Percentiles rank a stretch among this genome's conserved stretches.
Evolutionary conservation across 2,329 filamentous ascomycete species (phyloP).

Genomic region (Fusarium sp.): DNA sequence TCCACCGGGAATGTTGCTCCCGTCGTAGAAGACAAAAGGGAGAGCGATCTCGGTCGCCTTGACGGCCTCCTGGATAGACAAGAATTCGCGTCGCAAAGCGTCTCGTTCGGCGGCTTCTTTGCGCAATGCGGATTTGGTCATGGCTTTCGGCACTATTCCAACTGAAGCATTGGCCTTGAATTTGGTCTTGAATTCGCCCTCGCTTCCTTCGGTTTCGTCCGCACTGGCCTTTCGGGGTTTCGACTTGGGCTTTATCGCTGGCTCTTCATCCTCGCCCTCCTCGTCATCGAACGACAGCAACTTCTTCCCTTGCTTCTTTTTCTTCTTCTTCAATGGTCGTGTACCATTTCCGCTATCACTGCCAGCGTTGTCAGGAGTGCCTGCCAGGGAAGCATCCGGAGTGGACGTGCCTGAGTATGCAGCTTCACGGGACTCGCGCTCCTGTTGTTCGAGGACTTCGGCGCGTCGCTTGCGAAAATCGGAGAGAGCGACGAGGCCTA

Average conservation of each 20-base stretch:
- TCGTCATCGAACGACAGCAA: conserved; percentile 75
- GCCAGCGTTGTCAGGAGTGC: conserved; percentile 58
- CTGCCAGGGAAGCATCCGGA: conserved; percentile 61
- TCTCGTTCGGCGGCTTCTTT: conserved; percentile 84
- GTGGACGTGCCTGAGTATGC: conserved; percentile 60
- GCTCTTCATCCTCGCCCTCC: conserved; percentile 68
- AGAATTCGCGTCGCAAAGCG: conserved; percentile 82
- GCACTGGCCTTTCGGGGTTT: conserved; percentile 51
- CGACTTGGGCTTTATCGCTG: conserved; percentile 43
- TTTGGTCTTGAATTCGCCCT: conserved; percentile 52
- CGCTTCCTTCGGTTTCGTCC: conserved; percentile 48
- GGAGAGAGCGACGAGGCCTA: conserved; percentile 89
- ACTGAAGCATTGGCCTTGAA: conserved; percentile 72
- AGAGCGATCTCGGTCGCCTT: conserved; percentile 90
- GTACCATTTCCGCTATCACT: conserved; percentile 48
- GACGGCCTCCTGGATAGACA: conserved; percentile 84
- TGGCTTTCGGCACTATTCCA: conserved; percentile 72
- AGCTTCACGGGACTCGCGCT: conserved; percentile 78
- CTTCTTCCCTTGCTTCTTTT: conserved; percentile 58
- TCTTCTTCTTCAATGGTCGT: conserved; percentile 49
- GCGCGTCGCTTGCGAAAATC: conserved; percentile 97
- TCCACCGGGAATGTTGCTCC: conserved; percentile 87
- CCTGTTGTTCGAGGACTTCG: conserved; percentile 91
- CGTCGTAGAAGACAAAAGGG: conserved; percentile 97
- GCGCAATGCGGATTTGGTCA: conserved; percentile 78